Base-by-base conservation (phyloP, 2,329 filamentous ascomycete species). In the Colletotrichum trifolii region DNA sequence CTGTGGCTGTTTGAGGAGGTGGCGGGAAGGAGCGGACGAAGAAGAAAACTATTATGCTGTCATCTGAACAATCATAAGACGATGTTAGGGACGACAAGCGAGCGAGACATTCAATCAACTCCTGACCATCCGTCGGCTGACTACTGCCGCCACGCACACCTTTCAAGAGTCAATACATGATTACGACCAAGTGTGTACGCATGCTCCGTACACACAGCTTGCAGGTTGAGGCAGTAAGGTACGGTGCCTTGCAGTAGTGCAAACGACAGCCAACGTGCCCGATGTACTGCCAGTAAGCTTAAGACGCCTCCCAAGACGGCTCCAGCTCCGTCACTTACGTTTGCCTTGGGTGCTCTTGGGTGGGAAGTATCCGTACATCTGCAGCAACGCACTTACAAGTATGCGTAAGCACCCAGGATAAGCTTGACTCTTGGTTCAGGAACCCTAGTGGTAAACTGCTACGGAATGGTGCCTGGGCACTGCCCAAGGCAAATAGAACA, bases 71-170 rank as follows among this genome's bases (percentile, higher is more conserved):
- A 25, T 25, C 25, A 25, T 25, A 13, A 54, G 10, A 54, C 12
- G 10, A 58, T 39, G 36, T 38, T 53, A 56, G 38, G 57, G 59
- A 65, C 52, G 45, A 47, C 42, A 35, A 50, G 47, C 53, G 52
- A 56, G 46, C 58, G 40, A 62, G 62, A 62, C 57, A 56, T 52
- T 52, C 52, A 65, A 65, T 65, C 13, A 65, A 65, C 62, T 65
- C 52, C 39, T 52, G 58, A 62, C 58, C 6, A 25, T 57, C 11
- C 17, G 34, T 42, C 46, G 48, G 54, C 47, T 64, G 54, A 48
- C 25, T 39, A 25, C 40, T 48, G 39, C 38, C 12, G 34, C 43
- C 25, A 15, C 8, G 10, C 15, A 5, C 42, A 5, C 8, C 43
- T 46, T 46, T 10, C 43, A n/a, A 17, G 17, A 46, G 43, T 17